Conservation (phyloP, 2,329 filamentous ascomycete genomes). For the Paracoccidioides lutzii region DNA sequence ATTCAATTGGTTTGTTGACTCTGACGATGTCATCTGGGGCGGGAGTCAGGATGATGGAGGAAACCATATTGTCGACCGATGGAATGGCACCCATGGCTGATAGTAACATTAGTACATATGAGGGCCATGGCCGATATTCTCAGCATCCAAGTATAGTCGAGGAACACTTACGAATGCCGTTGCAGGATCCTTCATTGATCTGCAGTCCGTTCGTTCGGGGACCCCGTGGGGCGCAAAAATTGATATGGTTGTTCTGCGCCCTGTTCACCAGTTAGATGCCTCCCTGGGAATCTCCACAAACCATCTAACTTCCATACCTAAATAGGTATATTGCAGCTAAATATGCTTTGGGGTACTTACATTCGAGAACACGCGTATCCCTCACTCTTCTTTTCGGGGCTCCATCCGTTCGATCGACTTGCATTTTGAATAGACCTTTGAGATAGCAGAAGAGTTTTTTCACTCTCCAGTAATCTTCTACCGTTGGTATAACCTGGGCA, state of each 20-base stretch:
- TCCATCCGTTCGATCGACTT: no score
- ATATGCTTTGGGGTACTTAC: no score
- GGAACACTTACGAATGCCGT: conserved; percentile 30
- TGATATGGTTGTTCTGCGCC: conserved; percentile 39
- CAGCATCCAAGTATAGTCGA: not conserved
- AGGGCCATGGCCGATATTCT: no score
- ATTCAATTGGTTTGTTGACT: conserved; percentile 31
- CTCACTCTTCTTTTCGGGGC: no score
- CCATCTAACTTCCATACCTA: not conserved
- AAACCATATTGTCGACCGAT: conserved; percentile 39
- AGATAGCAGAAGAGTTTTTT: no score
- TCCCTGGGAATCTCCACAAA: no score
- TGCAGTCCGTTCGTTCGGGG: conserved; percentile 42
- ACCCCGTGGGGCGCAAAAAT: conserved; percentile 39
- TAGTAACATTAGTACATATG: not conserved
- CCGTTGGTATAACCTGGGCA: no score
- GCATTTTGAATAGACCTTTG: no score
- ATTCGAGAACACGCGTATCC: no score
- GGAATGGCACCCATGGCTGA: conserved; percentile 41
- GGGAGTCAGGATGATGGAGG: conserved; percentile 39
- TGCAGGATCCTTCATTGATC: conserved; percentile 39
- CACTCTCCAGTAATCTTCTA: no score
- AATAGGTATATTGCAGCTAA: not conserved
- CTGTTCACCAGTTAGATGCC: not conserved
- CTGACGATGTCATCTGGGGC: conserved; percentile 27